These are phyloP conservation scores for Calonectria ilicicola DNA, from an alignment of 2,329 filamentous ascomycete species.

Conservation along the genomic window DNA sequence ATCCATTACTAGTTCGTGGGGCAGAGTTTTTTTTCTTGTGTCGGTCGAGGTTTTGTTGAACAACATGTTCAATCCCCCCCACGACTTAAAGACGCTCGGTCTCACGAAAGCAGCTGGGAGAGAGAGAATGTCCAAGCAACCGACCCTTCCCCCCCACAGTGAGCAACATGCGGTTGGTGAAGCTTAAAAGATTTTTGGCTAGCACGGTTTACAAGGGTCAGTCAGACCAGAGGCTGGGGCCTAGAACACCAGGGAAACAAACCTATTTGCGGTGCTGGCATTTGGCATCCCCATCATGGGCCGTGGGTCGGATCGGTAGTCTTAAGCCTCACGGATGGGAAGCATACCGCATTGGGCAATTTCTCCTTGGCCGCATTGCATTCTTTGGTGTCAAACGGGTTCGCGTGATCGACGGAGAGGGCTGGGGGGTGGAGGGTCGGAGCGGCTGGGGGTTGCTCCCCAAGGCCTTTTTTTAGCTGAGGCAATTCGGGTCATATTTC, in stretches of 20 bases:
- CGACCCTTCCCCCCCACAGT: background rate
- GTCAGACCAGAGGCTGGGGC: background rate
- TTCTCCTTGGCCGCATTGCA: conserved; percentile 1
- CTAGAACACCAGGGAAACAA: background rate
- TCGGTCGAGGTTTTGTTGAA: no score
- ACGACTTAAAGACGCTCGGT: background rate
- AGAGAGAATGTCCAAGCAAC: background rate
- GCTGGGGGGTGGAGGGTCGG: background rate
- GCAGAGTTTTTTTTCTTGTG: no score
- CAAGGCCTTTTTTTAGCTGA: background rate
- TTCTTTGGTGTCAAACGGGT: background rate
- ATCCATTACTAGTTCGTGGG: no score
- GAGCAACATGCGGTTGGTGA: background rate
- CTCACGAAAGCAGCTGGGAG: background rate
- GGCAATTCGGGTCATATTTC: background rate
- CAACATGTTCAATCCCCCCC: no score
- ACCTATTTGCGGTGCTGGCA: background rate
- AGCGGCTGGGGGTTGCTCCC: background rate
- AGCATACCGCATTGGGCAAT: background rate
- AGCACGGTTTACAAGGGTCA: background rate
- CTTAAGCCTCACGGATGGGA: background rate
- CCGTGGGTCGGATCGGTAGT: background rate
- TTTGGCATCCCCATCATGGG: background rate
- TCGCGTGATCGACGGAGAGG: background rate
- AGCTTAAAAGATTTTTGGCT: background rate